These are phyloP conservation scores for Tuber aestivum DNA, from an alignment of 495 filamentous ascomycete genomes.

Conservation along the genomic window DNA sequence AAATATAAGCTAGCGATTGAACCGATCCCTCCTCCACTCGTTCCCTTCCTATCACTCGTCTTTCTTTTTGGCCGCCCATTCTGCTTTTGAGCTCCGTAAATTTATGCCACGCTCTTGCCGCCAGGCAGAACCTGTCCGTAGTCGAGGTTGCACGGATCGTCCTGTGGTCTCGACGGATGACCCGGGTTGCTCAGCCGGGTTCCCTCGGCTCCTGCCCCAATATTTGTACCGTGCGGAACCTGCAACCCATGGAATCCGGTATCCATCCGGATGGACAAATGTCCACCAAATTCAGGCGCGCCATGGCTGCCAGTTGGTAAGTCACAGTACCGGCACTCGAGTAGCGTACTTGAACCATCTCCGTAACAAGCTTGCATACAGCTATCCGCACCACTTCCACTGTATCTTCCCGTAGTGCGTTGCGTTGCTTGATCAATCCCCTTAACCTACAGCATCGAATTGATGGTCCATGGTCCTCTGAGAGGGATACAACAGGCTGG, in stretches of 20 bases:
- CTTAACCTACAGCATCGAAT: neutral
- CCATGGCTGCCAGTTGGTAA: neutral
- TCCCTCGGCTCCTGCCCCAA: neutral
- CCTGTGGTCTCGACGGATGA: neutral
- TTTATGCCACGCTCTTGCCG: neutral
- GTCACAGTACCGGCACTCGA: neutral
- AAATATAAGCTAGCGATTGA: neutral
- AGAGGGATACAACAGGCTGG: neutral
- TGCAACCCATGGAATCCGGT: neutral
- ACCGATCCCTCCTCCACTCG: neutral
- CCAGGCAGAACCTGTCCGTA: neutral
- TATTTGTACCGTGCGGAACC: neutral
- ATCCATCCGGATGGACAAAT: neutral
- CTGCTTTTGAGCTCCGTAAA: neutral
- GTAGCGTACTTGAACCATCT: neutral
- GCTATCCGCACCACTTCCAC: neutral
- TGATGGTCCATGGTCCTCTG: neutral
- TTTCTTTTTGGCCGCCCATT: neutral
- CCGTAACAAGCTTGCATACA: neutral
- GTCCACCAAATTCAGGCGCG: neutral
- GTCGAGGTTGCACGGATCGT: neutral
- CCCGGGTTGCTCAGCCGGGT: neutral
- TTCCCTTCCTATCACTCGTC: conserved; percentile 1
- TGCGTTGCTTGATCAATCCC: neutral
- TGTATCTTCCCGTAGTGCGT: conserved; percentile 1